Evolutionary conservation across 2,329 filamentous ascomycete genomes (phyloP).

Genomic region (Penicillium sp.): DNA sequence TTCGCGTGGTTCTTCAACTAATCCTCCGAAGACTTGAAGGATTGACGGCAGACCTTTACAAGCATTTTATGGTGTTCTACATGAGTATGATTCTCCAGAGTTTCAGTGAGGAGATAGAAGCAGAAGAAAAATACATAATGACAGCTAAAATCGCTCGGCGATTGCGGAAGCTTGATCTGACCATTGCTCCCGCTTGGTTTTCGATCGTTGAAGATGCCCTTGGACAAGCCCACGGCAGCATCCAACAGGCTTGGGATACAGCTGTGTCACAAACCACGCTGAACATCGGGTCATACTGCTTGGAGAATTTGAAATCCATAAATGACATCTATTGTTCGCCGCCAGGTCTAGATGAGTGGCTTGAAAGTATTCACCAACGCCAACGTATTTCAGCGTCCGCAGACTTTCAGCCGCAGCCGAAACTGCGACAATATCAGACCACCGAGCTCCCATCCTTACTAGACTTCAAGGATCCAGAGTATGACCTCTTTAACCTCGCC

Average conservation of each 20-base stretch:
- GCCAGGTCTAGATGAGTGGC: slow-evolving; percentile 6
- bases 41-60: neutral
- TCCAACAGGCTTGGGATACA: neutral
- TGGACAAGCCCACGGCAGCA: neutral
- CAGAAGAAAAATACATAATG: slow-evolving; percentile 1
- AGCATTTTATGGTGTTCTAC: slow-evolving; percentile 8
- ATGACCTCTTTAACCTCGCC: neutral
- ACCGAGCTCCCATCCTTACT: neutral
- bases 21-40: neutral
- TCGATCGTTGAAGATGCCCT: neutral
- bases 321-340: slow-evolving; percentile 2
- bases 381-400: neutral
- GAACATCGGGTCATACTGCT: neutral
- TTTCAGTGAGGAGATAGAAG: neutral
- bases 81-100: neutral
- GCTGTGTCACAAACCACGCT: neutral
- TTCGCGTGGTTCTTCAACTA: slow-evolving; percentile 33
- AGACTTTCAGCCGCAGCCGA: slow-evolving; percentile 1
- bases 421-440: slow-evolving; percentile 1
- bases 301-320: neutral
- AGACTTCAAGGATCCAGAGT: neutral
- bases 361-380: slow-evolving; percentile 1
- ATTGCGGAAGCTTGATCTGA: slow-evolving; percentile 3
- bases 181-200: neutral
- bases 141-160: slow-evolving; percentile 5